phyloP scores from a whole-genome alignment of 23 red algal genomes.

The Gracilariopsis chorda region DNA sequence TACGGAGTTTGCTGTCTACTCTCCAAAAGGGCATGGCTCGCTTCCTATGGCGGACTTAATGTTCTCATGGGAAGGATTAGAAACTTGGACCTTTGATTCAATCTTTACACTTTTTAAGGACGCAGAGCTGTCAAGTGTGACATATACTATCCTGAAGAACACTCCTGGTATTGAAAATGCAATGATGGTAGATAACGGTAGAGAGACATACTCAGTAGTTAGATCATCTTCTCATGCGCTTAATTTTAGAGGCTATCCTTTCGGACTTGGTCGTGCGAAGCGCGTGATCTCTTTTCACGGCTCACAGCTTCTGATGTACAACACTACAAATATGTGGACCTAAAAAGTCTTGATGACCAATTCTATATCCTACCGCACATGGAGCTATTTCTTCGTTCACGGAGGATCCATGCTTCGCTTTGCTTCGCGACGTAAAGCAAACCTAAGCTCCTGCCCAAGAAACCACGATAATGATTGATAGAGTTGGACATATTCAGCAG shows the following conservation, averaged over 20 bases:
- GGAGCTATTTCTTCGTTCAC: no score
- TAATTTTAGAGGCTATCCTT: conserved; percentile 39
- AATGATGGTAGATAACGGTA: conserved; percentile 11
- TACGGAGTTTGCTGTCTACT: conserved; percentile 31
- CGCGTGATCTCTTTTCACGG: conserved; percentile 14
- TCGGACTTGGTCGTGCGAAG: conserved; percentile 20
- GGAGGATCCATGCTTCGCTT: no score
- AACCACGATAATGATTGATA: no score
- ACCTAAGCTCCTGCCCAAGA: no score
- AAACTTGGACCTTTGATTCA: conserved; percentile 28
- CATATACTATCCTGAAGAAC: conserved; percentile 19
- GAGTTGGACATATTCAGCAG: no score
- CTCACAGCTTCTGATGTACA: conserved; percentile 41
- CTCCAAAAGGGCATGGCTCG: conserved; percentile 1
- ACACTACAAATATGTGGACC: conserved; percentile 3
- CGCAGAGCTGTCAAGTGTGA: not conserved
- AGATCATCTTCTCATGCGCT: not conserved
- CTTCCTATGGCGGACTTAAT: conserved; percentile 29
- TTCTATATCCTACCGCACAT: no score
- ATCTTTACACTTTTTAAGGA: conserved; percentile 11
- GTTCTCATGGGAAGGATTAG: conserved; percentile 27
- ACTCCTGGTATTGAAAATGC: conserved; percentile 30
- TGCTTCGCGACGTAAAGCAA: no score
- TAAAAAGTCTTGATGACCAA: no score
- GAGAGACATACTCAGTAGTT: conserved; percentile 23